Percentiles rank a stretch among this genome's conserved stretches.
Conservation (phyloP, 148 eudicot genomes). For the Amaranthus palmeri region DNA sequence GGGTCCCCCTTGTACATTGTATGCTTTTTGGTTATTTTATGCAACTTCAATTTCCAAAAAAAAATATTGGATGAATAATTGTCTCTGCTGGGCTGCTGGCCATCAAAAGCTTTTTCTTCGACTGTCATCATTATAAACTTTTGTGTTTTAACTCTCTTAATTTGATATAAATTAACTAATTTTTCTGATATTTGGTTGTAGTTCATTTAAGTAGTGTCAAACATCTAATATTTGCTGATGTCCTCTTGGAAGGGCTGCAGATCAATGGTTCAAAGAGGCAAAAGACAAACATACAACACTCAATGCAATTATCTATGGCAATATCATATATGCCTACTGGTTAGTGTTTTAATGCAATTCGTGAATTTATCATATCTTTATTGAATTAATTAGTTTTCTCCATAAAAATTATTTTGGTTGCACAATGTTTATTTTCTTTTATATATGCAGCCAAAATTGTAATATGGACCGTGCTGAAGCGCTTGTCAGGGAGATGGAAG, state of each 20-base stretch:
- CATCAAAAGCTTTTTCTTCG: no score
- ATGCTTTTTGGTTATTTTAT: no score
- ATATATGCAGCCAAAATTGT: constrained; percentile 53
- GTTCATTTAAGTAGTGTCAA: constrained; percentile 3
- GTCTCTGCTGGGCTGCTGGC: no score
- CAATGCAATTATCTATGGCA: constrained; percentile 81
- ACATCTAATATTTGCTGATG: constrained; percentile 30
- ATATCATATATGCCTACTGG: constrained; percentile 89
- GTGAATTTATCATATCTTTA: neutral
- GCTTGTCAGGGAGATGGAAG: constrained; percentile 98
- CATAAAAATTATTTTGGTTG: neutral
- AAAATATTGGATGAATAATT: neutral
- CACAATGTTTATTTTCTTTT: neutral
- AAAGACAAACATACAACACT: constrained; percentile 60
- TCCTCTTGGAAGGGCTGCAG: constrained; percentile 86
- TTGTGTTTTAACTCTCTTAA: no score
- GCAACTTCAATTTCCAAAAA: no score
- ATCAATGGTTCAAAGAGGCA: constrained; percentile 90
- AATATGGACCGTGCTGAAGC: constrained; percentile 84
- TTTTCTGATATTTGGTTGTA: neutral
- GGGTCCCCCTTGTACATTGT: no score
- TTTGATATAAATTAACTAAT: neutral
- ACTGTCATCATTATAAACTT: no score
- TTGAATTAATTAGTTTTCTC: neutral
- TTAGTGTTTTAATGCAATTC: constrained; percentile 26